Conservation (phyloP, 148 eudicot genomes). For the Arbutus unedo region DNA sequence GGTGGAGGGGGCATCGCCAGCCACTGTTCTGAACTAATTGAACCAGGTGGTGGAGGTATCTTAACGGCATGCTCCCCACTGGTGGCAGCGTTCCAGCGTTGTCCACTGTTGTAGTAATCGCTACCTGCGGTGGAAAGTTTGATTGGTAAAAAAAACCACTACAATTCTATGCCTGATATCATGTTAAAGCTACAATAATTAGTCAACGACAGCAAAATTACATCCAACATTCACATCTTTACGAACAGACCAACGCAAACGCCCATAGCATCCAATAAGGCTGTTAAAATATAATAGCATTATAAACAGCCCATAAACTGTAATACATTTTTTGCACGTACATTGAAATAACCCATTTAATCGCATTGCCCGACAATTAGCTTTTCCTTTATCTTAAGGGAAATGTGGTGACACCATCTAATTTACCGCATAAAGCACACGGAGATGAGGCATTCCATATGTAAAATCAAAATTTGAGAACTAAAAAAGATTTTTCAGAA, state of each 20-base stretch:
- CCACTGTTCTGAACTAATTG: conserved; percentile 11
- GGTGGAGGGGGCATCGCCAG: conserved; percentile 19
- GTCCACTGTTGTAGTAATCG: conserved; percentile 15
- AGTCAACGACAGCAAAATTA: background rate
- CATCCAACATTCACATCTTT: background rate
- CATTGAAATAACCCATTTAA: background rate
- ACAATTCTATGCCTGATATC: background rate
- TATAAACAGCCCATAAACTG: background rate
- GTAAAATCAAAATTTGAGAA: background rate
- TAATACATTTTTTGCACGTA: no score
- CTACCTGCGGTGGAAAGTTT: conserved; percentile 13
- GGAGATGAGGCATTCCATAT: background rate
- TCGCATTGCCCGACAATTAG: background rate
- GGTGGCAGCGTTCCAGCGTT: conserved; percentile 7
- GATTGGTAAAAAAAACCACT: background rate
- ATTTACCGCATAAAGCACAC: background rate
- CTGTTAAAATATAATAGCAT: background rate
- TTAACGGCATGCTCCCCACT: conserved; percentile 13
- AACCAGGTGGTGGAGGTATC: conserved; percentile 6
- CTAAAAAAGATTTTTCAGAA: background rate
- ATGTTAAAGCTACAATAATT: background rate
- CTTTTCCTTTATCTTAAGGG: background rate
- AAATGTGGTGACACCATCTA: background rate
- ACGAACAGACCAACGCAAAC: background rate
- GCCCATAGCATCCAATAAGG: background rate